A percentile compares a stretch with the other conserved stretches of the same genome.
Evolutionary conservation across 345 rosid genomes (phyloP).

Genomic region (Heritiera fomes): DNA sequence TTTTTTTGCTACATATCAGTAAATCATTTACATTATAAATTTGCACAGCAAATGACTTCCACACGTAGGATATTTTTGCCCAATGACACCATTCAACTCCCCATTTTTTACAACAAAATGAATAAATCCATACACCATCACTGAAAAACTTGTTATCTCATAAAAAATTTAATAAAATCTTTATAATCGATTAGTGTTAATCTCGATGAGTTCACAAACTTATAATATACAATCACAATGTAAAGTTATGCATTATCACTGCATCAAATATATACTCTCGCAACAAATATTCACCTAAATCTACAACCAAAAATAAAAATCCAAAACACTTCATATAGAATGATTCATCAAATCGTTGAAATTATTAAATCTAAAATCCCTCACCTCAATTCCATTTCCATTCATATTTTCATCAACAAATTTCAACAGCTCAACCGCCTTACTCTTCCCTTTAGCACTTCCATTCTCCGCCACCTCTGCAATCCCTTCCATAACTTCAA

Average conservation of each 20-base stretch:
- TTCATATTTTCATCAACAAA: slow-evolving; percentile 19
- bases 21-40: background rate
- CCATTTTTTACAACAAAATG: slow-evolving; percentile 9
- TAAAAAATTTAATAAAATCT: too few relatives aligned
- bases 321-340: slow-evolving; percentile 10
- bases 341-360: slow-evolving; percentile 33
- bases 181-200: background rate
- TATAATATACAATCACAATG: background rate
- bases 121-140: background rate
- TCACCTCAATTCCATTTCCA: background rate
- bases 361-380: slow-evolving; percentile 34
- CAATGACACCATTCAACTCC: background rate
- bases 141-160: background rate
- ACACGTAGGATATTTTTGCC: background rate
- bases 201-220: background rate
- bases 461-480: slow-evolving; percentile 60
- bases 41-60: background rate
- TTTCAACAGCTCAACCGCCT: slow-evolving; percentile 57
- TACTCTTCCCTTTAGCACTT: slow-evolving; percentile 60
- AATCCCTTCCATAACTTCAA: slow-evolving; percentile 57
- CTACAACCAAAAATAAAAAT: background rate
- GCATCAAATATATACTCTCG: background rate
- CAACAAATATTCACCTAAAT: slow-evolving; percentile 3
- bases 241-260: background rate
- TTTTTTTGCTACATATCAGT: background rate